Base-by-base conservation (phyloP, 2,329 filamentous ascomycete species). In the Phyllosticta citribraziliensis region DNA sequence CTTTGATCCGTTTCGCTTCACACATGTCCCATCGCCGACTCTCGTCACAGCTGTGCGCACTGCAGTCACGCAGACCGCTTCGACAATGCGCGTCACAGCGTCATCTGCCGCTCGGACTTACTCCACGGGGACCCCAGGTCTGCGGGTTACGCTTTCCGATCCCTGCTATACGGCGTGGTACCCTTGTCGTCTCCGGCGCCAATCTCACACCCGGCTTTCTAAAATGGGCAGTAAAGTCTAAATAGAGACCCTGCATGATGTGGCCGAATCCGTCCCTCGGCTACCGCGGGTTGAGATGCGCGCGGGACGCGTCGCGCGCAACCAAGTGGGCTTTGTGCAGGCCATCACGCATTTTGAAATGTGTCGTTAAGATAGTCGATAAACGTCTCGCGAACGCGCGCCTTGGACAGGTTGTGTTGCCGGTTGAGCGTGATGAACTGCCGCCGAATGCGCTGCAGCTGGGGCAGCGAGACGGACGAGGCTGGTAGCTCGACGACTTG, bases 371-470 rank as follows among this genome's bases (percentile, higher is more conserved):
- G 70, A 60, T 74, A 74, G 61, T 73, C 71, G 57, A 75, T 70
- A 62, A 75, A 75, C 56, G 73, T 67, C 55, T 73, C 71, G 63
- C 69, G 70, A 55, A 74, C 69, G 47, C 73, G 65, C 14, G 69
- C 66, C 61, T 75, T 75, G n/a, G 72, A 71, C 57, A 80, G 67
- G 56, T 68, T 74, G 65, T 91, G 70, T 80, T 88, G 68, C 76
- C 90, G 79, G 67, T 92, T 92, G 71, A 95, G 72, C 5, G 80
- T 82, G 67, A 93, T 85, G 74, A 89, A 95, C 56, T 91, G 88
- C 67, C 90, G 81, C 63, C 90, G 80, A 66, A 92, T 76, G 65
- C 90, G 81, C 75, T 95, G 90, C 66, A 95, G 75, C 70, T 91
- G 88, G 9, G 89, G 86, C 52, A 94, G 70, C 1, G 86, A 86